These are phyloP conservation scores for Misopates orontium DNA, from an alignment of 257 asterid species.

Conservation along the genomic window DNA sequence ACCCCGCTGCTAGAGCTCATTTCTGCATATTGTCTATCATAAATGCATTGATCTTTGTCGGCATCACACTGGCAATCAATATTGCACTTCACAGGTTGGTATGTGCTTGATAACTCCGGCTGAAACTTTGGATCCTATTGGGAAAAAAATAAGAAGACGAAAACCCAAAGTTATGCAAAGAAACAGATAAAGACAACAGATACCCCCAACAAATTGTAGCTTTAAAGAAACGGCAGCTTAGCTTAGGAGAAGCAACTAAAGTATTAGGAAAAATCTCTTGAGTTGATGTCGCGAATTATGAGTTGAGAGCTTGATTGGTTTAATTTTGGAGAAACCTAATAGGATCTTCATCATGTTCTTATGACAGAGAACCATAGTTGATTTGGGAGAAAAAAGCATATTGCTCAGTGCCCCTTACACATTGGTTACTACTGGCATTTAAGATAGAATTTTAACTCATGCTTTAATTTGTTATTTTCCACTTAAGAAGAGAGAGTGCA, in stretches of 20 bases:
- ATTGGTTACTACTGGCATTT: too few species aligned
- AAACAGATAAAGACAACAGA: conserved; percentile 16
- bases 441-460: too few species aligned
- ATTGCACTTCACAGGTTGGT: conserved; percentile 83
- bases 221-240: background rate
- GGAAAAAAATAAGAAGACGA: conserved; percentile 4
- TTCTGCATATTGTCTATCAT: conserved; percentile 95
- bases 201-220: too few species aligned
- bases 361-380: too few species aligned
- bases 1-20: conserved; percentile 99
- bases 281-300: too few species aligned
- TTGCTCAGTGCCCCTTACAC: too few species aligned
- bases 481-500: too few species aligned
- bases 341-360: too few species aligned
- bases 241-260: conserved; percentile 12
- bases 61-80: conserved; percentile 80
- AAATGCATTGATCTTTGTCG: conserved; percentile 66
- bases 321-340: too few species aligned
- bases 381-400: too few species aligned
- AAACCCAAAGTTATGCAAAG: conserved; percentile 18
- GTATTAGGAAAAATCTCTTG: background rate
- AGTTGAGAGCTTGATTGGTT: too few species aligned
- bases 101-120: conserved; percentile 76
- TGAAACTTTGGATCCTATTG: conserved; percentile 89
- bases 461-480: too few species aligned